A percentile compares a stretch with the other conserved stretches of the same genome.
Evolutionary conservation across 75 land plant genomes (phyloP).

Genomic region (Pinus tabuliformis): DNA sequence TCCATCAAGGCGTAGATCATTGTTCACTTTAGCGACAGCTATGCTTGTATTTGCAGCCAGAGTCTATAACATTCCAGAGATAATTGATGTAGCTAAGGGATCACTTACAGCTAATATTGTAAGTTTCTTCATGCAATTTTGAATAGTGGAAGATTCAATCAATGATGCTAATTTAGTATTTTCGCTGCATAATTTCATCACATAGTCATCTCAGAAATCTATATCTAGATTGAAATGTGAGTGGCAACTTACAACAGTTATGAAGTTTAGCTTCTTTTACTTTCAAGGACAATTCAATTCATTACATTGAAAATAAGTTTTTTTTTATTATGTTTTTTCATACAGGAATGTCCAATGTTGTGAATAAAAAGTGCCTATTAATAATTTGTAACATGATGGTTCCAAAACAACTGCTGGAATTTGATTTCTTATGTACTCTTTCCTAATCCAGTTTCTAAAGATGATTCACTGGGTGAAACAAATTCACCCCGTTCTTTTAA

Average conservation of each 20-base stretch:
- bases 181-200: background rate
- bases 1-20: conserved; percentile 65
- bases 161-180: background rate
- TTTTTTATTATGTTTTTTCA: background rate
- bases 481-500: background rate
- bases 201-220: background rate
- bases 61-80: conserved; percentile 53
- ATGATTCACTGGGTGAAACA: background rate
- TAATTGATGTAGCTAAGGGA: conserved; percentile 42
- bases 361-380: background rate
- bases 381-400: background rate
- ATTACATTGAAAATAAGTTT: too few relatives aligned
- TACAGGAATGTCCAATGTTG: background rate
- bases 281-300: too few relatives aligned
- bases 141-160: background rate
- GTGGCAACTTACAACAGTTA: background rate
- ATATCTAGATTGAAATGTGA: background rate
- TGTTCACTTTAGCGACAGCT: conserved; percentile 56
- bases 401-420: background rate
- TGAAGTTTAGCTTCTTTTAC: background rate
- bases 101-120: conserved; percentile 47
- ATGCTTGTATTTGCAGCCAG: conserved; percentile 81
- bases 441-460: background rate
- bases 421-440: background rate
- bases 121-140: conserved; percentile 18